phyloP scores from a whole-genome alignment of 352 stramenopile species.

The Saprolegnia diclina region DNA sequence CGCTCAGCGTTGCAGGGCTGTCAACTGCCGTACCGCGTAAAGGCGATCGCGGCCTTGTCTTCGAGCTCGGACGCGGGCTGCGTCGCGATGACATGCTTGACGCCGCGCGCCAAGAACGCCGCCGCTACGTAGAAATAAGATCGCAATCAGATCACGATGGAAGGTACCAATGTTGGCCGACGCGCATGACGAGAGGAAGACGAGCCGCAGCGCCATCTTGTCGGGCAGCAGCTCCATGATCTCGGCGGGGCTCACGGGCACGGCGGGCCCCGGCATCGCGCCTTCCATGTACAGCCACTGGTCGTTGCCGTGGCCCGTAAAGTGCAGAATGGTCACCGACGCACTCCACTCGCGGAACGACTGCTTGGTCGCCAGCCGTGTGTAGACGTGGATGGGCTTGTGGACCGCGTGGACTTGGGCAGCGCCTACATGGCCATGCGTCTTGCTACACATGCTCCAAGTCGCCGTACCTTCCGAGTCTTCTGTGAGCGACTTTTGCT shows the following conservation, averaged over 20 bases:
- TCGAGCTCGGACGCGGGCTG: conserved; percentile 12
- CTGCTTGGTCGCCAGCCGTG: conserved; percentile 11
- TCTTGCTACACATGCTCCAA: background rate
- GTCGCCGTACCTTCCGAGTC: background rate
- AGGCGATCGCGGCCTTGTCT: conserved; percentile 21
- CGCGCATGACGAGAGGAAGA: conserved; percentile 17
- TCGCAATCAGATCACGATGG: background rate
- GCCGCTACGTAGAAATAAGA: background rate
- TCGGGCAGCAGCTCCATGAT: conserved; percentile 4
- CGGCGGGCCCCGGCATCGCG: background rate
- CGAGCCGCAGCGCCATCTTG: background rate
- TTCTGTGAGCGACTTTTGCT: background rate
- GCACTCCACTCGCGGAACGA: conserved; percentile 9
- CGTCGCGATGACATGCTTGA: conserved; percentile 8
- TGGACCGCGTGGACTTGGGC: background rate
- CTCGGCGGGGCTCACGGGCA: conserved; percentile 7
- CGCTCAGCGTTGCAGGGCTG: too few relatives aligned
- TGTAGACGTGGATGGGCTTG: background rate
- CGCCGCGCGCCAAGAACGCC: conserved; percentile 5
- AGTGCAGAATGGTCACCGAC: conserved; percentile 6
- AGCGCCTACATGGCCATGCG: background rate
- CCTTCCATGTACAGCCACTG: conserved; percentile 20
- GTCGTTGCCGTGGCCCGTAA: conserved; percentile 23
- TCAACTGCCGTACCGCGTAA: conserved; percentile 10
- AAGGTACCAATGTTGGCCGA: conserved; percentile 16